Evolutionary conservation across 2,329 filamentous ascomycete species (phyloP).

Genomic region (Penicillium oxalicum): DNA sequence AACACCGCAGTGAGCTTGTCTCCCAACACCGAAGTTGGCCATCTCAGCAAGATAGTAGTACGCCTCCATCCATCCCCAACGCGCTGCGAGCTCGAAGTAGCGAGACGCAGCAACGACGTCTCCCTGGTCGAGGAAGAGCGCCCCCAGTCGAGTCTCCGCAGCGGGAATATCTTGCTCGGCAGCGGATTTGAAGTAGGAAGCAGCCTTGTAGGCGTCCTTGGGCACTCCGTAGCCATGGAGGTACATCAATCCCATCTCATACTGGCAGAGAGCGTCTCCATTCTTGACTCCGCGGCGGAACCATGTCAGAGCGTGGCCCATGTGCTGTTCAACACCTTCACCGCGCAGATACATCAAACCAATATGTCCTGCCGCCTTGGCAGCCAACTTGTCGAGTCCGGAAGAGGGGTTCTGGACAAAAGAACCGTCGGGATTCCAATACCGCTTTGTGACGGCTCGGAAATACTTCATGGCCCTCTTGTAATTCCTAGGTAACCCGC

Average conservation of each 20-base stretch:
- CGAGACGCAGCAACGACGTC: constrained; percentile 72
- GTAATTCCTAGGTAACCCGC: constrained; percentile 67
- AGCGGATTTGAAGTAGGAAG: constrained; percentile 68
- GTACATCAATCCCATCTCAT: constrained; percentile 77
- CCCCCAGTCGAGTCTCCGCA: constrained; percentile 75
- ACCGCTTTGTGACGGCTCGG: constrained; percentile 67
- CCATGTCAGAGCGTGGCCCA: constrained; percentile 70
- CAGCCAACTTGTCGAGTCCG: constrained; percentile 69
- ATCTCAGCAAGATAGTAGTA: constrained; percentile 91
- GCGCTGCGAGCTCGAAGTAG: constrained; percentile 81
- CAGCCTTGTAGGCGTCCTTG: constrained; percentile 65
- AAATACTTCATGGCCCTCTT: constrained; percentile 74
- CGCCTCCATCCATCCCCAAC: constrained; percentile 78
- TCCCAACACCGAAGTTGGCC: constrained; percentile 70
- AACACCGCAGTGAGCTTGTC: constrained; percentile 69
- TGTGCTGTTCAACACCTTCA: constrained; percentile 76
- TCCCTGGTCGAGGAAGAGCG: constrained; percentile 81
- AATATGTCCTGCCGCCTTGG: constrained; percentile 79
- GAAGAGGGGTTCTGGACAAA: constrained; percentile 62
- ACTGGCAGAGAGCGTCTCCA: constrained; percentile 77
- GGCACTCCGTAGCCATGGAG: constrained; percentile 69
- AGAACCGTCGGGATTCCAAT: constrained; percentile 77
- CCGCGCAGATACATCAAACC: constrained; percentile 86
- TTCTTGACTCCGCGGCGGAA: constrained; percentile 71
- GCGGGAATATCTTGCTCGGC: constrained; percentile 76